A percentile compares a stretch with the other conserved stretches of the same genome.
Evolutionary conservation across 2,329 filamentous ascomycete genomes (phyloP).

Genomic region (Trichothecium roseum): DNA sequence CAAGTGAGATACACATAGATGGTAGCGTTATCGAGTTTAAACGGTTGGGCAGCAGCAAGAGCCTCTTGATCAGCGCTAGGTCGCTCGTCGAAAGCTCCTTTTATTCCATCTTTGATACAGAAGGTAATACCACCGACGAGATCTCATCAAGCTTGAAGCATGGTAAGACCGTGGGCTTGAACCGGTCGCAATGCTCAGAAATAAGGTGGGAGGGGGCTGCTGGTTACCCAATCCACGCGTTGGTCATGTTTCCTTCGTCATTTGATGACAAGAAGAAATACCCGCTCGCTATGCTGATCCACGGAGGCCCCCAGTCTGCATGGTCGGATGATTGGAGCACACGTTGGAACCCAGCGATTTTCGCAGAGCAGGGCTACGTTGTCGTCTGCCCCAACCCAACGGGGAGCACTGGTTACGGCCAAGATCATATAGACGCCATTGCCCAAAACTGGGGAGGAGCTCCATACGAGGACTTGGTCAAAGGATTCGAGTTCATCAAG

Average conservation of each 20-base stretch:
- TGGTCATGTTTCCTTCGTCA: slow-evolving; percentile 52
- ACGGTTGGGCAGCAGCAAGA: slow-evolving; percentile 34
- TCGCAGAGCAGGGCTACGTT: slow-evolving; percentile 80
- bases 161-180: slow-evolving; percentile 58
- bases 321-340: slow-evolving; percentile 71
- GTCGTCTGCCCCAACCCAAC: slow-evolving; percentile 76
- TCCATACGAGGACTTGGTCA: slow-evolving; percentile 74
- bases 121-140: slow-evolving; percentile 22
- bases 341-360: slow-evolving; percentile 78
- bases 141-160: slow-evolving; percentile 56
- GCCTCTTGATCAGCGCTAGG: slow-evolving; percentile 54
- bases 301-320: slow-evolving; percentile 72
- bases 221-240: slow-evolving; percentile 57
- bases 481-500: slow-evolving; percentile 65
- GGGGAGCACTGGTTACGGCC: slow-evolving; percentile 73
- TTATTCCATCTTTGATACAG: slow-evolving; percentile 50
- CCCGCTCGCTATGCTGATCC: slow-evolving; percentile 69
- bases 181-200: slow-evolving; percentile 51
- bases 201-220: slow-evolving; percentile 60
- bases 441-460: slow-evolving; percentile 72
- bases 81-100: slow-evolving; percentile 64
- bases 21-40: slow-evolving; percentile 45
- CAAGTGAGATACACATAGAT: slow-evolving; percentile 37
- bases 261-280: slow-evolving; percentile 66
- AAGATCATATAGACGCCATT: slow-evolving; percentile 68